Conservation (phyloP, 257 asterid genomes). For the Primulina eburnea region DNA sequence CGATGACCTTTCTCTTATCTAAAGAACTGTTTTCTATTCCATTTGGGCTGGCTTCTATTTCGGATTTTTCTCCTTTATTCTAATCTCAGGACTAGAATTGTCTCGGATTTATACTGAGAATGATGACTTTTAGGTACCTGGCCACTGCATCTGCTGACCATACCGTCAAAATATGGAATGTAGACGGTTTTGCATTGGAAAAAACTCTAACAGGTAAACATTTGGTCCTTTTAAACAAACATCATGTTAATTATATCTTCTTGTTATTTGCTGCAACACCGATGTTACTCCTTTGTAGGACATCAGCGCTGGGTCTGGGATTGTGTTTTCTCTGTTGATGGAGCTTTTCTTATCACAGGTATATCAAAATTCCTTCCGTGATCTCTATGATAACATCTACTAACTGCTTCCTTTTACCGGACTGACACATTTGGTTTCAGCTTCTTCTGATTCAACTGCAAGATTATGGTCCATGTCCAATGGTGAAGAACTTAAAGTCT, state of each 20-base stretch:
- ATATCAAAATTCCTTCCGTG: constrained; percentile 5
- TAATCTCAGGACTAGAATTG: not conserved
- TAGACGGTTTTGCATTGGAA: constrained; percentile 88
- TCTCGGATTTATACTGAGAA: not conserved
- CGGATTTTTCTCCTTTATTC: not conserved
- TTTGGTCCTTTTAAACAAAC: not conserved
- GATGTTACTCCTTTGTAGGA: constrained; percentile 43
- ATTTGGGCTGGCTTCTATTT: not conserved
- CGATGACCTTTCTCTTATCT: constrained; percentile 14
- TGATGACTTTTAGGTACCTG: constrained; percentile 50
- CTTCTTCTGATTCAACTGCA: constrained; percentile 92
- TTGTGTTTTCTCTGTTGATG: constrained; percentile 95
- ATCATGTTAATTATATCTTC: not conserved
- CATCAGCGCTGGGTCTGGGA: constrained; percentile 99
- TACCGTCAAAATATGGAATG: constrained; percentile 95
- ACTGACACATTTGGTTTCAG: constrained; percentile 34
- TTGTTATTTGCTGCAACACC: constrained; percentile 8
- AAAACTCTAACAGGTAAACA: constrained; percentile 68
- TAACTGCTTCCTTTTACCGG: not conserved
- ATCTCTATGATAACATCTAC: not conserved
- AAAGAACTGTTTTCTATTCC: not conserved
- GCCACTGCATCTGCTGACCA: constrained; percentile 94
- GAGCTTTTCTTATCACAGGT: constrained; percentile 93
- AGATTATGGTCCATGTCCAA: constrained; percentile 77
- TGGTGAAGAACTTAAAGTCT: constrained; percentile 82